phyloP scores from a whole-genome alignment of 768 basidiomycete genomes.

The Krasilnikovozyma curviuscula region DNA sequence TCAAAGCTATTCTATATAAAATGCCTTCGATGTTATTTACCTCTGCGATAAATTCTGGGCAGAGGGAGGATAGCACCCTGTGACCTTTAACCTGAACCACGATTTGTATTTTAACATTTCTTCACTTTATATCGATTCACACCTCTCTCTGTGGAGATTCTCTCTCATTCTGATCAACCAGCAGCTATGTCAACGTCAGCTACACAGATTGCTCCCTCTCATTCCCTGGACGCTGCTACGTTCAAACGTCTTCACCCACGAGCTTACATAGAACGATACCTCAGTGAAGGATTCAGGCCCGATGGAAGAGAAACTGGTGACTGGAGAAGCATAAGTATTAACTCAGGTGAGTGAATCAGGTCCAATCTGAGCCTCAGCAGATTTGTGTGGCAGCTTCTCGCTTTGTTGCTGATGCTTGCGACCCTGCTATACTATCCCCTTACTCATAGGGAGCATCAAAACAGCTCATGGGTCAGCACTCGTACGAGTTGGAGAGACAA shows the following conservation, averaged over 20 bases:
- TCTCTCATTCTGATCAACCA: too few species aligned
- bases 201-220: conserved; percentile 1
- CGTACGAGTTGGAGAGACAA: conserved; percentile 78
- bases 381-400: neutral
- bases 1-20: too few species aligned
- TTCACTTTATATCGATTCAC: too few species aligned
- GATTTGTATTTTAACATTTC: too few species aligned
- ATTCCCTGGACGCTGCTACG: conserved; percentile 25
- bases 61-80: too few species aligned
- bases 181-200: too few species aligned
- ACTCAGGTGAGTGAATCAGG: conserved; percentile 43
- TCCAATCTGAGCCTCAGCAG: too few species aligned
- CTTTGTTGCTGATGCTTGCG: neutral
- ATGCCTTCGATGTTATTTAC: too few species aligned
- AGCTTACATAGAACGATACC: conserved; percentile 68
- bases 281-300: conserved; percentile 55
- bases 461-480: conserved; percentile 87
- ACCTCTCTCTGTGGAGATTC: too few species aligned
- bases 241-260: conserved; percentile 81
- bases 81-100: too few species aligned
- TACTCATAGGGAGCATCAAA: conserved; percentile 57
- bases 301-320: conserved; percentile 53
- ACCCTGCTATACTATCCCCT: neutral
- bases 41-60: too few species aligned
- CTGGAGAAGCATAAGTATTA: conserved; percentile 59